Evolutionary conservation across 2,329 filamentous ascomycete genomes (phyloP).

Genomic region (Sporothrix inflata): DNA sequence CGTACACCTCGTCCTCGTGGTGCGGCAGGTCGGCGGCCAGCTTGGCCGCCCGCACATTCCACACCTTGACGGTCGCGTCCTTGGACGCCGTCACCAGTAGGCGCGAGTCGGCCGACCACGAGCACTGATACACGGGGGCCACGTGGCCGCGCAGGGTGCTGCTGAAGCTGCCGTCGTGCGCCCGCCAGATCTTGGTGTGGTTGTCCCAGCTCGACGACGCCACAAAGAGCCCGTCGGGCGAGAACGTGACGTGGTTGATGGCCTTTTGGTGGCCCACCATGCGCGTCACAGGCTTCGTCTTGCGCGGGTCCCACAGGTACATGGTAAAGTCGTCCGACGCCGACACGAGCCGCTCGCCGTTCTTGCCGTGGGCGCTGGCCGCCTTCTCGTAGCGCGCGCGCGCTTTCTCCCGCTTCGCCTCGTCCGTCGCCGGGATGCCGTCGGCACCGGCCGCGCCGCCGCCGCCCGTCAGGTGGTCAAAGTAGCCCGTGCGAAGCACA

Average conservation of each 20-base stretch:
- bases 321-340: constrained; percentile 91
- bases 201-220: constrained; percentile 93
- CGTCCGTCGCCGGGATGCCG: constrained; percentile 69
- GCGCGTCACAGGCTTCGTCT: constrained; percentile 81
- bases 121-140: constrained; percentile 87
- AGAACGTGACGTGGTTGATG: constrained; percentile 94
- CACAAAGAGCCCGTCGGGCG: constrained; percentile 83
- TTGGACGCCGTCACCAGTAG: constrained; percentile 85
- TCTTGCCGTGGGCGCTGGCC: constrained; percentile 72
- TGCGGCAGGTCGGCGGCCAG: constrained; percentile 80
- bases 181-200: constrained; percentile 89
- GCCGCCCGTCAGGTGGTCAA: constrained; percentile 63
- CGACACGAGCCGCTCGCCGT: constrained; percentile 83
- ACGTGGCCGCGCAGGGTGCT: constrained; percentile 86
- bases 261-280: constrained; percentile 95
- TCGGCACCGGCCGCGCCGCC: constrained; percentile 55
- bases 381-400: constrained; percentile 84
- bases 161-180: constrained; percentile 75
- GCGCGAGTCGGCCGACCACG: constrained; percentile 91
- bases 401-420: constrained; percentile 74
- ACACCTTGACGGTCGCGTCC: constrained; percentile 92
- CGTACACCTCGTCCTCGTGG: constrained; percentile 91
- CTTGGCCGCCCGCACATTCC: constrained; percentile 86
- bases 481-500: constrained; percentile 80
- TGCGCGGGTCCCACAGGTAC: constrained; percentile 86